Conservation (phyloP, 2,329 filamentous ascomycete species). For the Calcarisporium arbuscula region DNA sequence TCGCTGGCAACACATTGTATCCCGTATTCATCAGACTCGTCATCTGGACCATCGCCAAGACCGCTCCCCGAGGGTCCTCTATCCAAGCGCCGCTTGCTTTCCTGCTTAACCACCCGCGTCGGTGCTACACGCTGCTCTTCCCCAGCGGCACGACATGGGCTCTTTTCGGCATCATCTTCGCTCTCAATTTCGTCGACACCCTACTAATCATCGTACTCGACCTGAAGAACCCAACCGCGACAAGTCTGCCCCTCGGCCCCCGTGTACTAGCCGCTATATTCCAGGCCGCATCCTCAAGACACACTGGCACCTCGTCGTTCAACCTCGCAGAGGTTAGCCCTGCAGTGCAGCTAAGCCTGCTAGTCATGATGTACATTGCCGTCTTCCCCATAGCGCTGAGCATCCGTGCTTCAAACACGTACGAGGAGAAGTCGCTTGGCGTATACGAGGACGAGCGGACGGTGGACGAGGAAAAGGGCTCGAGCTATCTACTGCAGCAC, state of each 20-base stretch:
- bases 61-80: constrained; percentile 29
- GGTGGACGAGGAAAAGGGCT: constrained; percentile 20
- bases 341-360: constrained; percentile 49
- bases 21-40: constrained; percentile 51
- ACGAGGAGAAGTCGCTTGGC: constrained; percentile 55
- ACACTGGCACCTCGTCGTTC: constrained; percentile 44
- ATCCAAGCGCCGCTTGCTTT: constrained; percentile 44
- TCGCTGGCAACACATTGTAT: constrained; percentile 50
- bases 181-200: constrained; percentile 48
- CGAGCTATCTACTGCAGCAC: constrained; percentile 25
- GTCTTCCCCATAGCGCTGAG: constrained; percentile 56
- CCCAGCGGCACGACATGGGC: constrained; percentile 54
- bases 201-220: constrained; percentile 47
- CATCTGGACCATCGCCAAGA: constrained; percentile 49
- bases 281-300: constrained; percentile 46
- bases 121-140: constrained; percentile 59
- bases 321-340: constrained; percentile 43
- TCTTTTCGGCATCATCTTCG: constrained; percentile 42
- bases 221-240: constrained; percentile 44
- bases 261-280: constrained; percentile 52
- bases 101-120: constrained; percentile 54
- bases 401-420: constrained; percentile 54
- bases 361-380: constrained; percentile 62
- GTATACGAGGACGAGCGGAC: constrained; percentile 40
- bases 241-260: constrained; percentile 34